Evolutionary conservation across 805 yeast genomes (phyloP), one percentile per base, ranked within the genome.

Genomic region (Yamadazyma laniorum): DNA sequence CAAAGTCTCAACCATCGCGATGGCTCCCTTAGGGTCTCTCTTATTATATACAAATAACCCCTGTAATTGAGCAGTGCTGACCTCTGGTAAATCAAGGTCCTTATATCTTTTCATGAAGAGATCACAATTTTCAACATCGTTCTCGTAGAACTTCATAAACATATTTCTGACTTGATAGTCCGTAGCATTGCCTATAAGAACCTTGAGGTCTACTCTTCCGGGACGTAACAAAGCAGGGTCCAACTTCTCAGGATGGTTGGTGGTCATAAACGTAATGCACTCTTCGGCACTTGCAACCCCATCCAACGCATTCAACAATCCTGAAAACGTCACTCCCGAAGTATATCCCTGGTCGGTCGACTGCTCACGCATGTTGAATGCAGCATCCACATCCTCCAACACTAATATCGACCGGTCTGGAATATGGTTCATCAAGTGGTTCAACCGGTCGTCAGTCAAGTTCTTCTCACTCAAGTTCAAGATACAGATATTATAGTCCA

Each of bases 281-380:
- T 93, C 98, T 56, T 93, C 99, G 1, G 97, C 95, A 19, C 96
- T 86, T 3, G 98, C 93, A 13, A 93, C 98, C 32, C 99, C 99
- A 59, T 93, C 99, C 33, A 93, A 69, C 0, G 99, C 96, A 57
- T 93, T 93, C 43, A 93, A 66, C 32, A 93, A 69, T 0, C 99
- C 99, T 40, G 96, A 86, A 55, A 93, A 93, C 2, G 99, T 93
- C 11, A 93, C 97, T 14, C 96, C 96, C 1, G 95, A 80, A 17
- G 74, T 70, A 57, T 70, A 90, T 0, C 96, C 96, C 48, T 78
- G 72, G 14, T 88, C 96, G 6, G 72, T 76, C 2, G 80, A 67
- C 53, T 87, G 95, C 25, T 76, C 77, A 54, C 99, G 75, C 51
- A 80, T 78, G 52, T 80, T 83, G 65, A 93, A 93, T 0, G 99